Conservation (phyloP, 2,329 filamentous ascomycete genomes). For the Aurifilum marmelostoma region DNA sequence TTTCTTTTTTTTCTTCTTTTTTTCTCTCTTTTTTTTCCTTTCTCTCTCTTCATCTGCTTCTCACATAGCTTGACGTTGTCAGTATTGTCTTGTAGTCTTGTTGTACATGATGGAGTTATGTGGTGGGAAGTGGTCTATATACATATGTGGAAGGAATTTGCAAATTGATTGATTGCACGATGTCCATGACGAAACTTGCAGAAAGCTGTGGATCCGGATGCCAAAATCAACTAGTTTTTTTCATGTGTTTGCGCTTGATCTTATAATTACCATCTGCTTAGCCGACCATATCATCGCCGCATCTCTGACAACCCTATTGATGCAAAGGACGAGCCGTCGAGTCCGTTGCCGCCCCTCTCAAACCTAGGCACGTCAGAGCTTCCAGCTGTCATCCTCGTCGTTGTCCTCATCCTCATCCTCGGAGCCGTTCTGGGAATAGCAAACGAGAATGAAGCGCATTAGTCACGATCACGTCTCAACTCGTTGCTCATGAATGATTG, state of each 20-base stretch:
- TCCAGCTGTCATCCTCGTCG: slow-evolving; percentile 32
- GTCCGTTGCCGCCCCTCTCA: no score
- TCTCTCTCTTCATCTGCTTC: slow-evolving; percentile 14
- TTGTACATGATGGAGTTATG: not conserved
- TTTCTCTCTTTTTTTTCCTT: not conserved
- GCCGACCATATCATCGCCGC: not conserved
- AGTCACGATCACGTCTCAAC: not conserved
- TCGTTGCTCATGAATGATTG: no score
- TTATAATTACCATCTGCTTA: not conserved
- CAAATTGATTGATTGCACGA: not conserved
- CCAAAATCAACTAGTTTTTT: not conserved
- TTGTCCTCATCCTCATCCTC: slow-evolving; percentile 32
- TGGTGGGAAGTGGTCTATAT: not conserved
- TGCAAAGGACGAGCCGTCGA: no score
- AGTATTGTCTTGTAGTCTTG: not conserved
- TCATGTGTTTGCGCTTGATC: not conserved
- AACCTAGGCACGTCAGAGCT: not conserved
- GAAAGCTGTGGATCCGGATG: not conserved
- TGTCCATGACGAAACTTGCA: not conserved
- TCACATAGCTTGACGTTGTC: not conserved
- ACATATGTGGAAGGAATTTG: no score
- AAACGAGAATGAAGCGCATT: not conserved
- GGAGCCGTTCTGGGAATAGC: slow-evolving; percentile 14
- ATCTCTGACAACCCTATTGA: no score
- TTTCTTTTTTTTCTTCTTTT: not conserved